Conservation (phyloP, 805 yeast genomes). For the Saturnispora ahearnii region DNA sequence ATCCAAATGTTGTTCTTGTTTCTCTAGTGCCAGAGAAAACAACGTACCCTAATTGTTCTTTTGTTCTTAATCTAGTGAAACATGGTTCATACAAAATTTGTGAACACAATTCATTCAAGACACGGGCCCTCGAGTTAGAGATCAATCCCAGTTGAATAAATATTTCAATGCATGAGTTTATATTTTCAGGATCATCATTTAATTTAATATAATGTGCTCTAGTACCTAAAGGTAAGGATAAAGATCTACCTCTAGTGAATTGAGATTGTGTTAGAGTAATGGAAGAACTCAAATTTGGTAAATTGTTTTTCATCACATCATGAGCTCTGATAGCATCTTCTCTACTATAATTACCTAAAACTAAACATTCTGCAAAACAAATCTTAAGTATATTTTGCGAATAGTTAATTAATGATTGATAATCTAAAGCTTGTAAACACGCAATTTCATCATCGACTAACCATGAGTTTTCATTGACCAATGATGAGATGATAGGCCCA, state of each 20-base stretch:
- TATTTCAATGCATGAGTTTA: conserved; percentile 79
- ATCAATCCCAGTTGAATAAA: conserved; percentile 56
- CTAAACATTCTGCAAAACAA: conserved; percentile 59
- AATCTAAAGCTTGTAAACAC: conserved; percentile 43
- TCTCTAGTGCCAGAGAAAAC: conserved; percentile 70
- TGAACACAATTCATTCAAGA: conserved; percentile 54
- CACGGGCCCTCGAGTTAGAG: conserved; percentile 35
- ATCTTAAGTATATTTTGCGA: conserved; percentile 47
- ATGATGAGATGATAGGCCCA: conserved; percentile 48
- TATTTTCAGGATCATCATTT: conserved; percentile 58
- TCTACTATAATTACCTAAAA: conserved; percentile 62
- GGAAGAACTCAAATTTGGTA: conserved; percentile 23
- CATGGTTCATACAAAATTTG: conserved; percentile 81
- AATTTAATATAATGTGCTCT: conserved; percentile 38
- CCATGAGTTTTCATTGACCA: conserved; percentile 71
- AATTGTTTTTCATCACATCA: conserved; percentile 28
- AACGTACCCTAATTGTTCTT: conserved; percentile 91
- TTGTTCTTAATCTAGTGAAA: conserved; percentile 81
- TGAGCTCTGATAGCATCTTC: conserved; percentile 46
- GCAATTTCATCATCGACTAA: conserved; percentile 49
- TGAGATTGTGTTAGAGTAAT: conserved; percentile 36
- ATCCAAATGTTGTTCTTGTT: conserved; percentile 65
- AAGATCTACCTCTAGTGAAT: conserved; percentile 35
- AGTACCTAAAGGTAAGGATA: conserved; percentile 32
- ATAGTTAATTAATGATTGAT: conserved; percentile 29